These are phyloP conservation scores for Herpetomonas samuelpessoai DNA, from an alignment of 208 protist genomes.

Conservation along the genomic window DNA sequence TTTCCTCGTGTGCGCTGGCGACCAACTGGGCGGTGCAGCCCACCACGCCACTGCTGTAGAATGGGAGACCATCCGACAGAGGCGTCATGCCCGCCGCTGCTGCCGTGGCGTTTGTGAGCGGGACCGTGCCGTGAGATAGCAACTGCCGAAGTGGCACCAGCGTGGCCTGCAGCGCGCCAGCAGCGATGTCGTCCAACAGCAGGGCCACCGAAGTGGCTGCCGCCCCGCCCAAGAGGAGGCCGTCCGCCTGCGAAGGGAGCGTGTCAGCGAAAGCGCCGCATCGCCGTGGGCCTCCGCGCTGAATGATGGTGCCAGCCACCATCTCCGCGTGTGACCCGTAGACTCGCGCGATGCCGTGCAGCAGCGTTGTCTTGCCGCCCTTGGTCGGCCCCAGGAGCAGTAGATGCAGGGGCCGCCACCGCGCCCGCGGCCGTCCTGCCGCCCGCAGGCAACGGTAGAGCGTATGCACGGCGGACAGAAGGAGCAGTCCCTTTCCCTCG, in stretches of 20 bases:
- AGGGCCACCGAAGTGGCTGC: slow-evolving; percentile 34
- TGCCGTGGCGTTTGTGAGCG: neutral
- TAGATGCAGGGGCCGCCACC: slow-evolving; percentile 39
- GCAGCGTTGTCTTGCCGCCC: slow-evolving; percentile 56
- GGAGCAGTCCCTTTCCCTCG: slow-evolving; percentile 42
- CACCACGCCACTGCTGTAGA: slow-evolving; percentile 2
- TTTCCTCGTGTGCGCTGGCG: slow-evolving; percentile 45
- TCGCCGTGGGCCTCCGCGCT: slow-evolving; percentile 9
- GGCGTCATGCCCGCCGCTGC: neutral
- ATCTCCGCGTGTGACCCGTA: slow-evolving; percentile 39
- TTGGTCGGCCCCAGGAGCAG: slow-evolving; percentile 54
- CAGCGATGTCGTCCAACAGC: slow-evolving; percentile 47
- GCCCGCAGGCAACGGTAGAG: slow-evolving; percentile 34
- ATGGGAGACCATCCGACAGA: neutral
- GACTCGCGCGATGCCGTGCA: slow-evolving; percentile 28
- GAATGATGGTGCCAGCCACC: slow-evolving; percentile 41
- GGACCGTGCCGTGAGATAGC: neutral
- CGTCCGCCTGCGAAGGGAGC: slow-evolving; percentile 22
- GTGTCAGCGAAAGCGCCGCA: slow-evolving; percentile 25
- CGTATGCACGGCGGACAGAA: slow-evolving; percentile 51
- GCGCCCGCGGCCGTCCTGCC: neutral
- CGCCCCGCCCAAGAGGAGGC: slow-evolving; percentile 44
- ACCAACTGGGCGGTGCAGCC: slow-evolving; percentile 30
- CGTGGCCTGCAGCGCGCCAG: slow-evolving; percentile 10
- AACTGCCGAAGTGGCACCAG: neutral